Base-by-base conservation (phyloP, 345 rosid genomes). In the Populus davidiana region DNA sequence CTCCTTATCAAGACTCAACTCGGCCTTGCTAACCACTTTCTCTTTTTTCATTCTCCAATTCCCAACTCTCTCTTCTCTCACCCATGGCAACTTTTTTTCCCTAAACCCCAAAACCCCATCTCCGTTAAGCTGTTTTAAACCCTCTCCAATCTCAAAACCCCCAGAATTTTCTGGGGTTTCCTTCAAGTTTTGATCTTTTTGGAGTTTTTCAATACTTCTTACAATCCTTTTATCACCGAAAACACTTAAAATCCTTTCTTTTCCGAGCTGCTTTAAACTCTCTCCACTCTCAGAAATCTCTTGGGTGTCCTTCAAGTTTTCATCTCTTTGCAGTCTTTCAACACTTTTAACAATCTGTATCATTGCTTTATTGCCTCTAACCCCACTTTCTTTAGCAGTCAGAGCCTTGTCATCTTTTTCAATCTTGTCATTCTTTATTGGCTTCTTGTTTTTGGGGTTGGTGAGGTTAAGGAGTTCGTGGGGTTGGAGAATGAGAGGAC, bases 351-450 rank as follows among this genome's bases (percentile, higher is more conserved):
- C 90, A 31, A 94, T 90, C 72, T 79, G 90, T 66, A 81, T 80
- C 89, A 90, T 89, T 12, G 88, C 93, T 85, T 92, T 90, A 13
- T 73, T 83, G 47, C 97, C 96, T 64, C 95, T 84, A 14, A 89
- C 89, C 43, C 97, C 96, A 56, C 93, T 86, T 59, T 88, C 94
- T 81, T 89, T 85, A 25, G 83, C 89, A 18, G 85, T 85, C 81
- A 94, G 85, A n/a, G 94, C 88, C 79, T 81, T 82, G 75, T 90
- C 91, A 36, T 86, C 67, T 72, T 87, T 89, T 82, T 86, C 85
- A 54, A 17, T 72, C 2, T 78, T 67, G 0, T 75, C 82, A 21
- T 64, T 36, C n/a, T 21, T 77, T 36, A 73, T 77, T 39, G 52
- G 29, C 36, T 47, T 83, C 61, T 80, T 83, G 21, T 44, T 66